Base-by-base conservation (phyloP, 2,329 filamentous ascomycete species). In the Ophiognomonia clavigignenti-juglandacearum region DNA sequence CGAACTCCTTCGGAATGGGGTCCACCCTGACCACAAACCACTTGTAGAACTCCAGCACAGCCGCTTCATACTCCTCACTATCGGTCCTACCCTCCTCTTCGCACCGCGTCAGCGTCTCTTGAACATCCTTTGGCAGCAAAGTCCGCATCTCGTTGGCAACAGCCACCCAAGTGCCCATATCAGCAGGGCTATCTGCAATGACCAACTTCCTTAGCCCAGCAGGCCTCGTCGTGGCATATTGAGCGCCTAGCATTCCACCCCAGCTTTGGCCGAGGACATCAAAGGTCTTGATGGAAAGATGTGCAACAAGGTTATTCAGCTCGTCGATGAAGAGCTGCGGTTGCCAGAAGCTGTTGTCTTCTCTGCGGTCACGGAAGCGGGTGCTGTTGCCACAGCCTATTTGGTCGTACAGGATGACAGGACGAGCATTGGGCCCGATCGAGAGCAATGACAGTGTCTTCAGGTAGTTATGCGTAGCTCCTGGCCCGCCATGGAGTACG, bases 361-460 rank as follows among this genome's bases (percentile, higher is more conserved):
- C n/a, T n/a, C 37, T 23, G 23, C 37, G 37, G 4, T 39, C 37
- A n/a, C 37, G 37, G 37, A 39, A 39, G 11, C 22, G 19, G 13
- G 40, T 43, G 40, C 68, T 74, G 13, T 56, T 56, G 8, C 73
- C 75, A 51, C 68, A 71, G 19, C 75, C 75, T 43, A 78, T 63
- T 50, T 79, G 75, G 53, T 80, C 75, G 57, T 79, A 79, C 56
- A 77, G 68, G 23, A 79, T 58, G 2, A 78, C 60, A 0, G 75
- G 71, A 6, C 40, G 40, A 6, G 29, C 29, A 24, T 43, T 9
- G 4, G n/a, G 37, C 16, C 55, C 43, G 16, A 54, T 48, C 16
- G 65, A 53, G 4, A 76, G 62, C 32, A 64, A 60, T 0, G 57
- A 59, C 22, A 77, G 59, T 1, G 65, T 60, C 1, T 64, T 54